Conservation (phyloP, 441 rosid genomes). For the Brassica hybrid region DNA sequence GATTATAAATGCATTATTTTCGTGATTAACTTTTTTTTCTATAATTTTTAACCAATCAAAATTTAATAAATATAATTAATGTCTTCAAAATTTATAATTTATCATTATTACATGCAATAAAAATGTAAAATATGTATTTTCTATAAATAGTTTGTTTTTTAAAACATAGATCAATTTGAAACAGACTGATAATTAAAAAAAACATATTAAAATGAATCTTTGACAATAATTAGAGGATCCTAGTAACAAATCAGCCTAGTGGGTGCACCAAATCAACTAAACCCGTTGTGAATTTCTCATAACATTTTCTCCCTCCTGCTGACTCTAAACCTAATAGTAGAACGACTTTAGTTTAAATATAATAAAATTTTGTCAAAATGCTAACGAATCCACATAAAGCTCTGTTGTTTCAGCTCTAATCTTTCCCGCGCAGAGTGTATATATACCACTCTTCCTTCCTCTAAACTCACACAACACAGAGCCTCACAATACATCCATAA, state of each 20-base stretch:
- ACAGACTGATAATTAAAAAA: neutral
- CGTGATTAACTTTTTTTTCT: no score
- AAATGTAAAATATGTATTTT: no score
- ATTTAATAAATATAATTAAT: no score
- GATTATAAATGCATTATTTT: no score
- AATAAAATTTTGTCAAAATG: constrained; percentile 5
- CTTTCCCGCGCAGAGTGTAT: constrained; percentile 32
- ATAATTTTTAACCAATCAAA: no score
- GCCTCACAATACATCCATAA: constrained; percentile 19
- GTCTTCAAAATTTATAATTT: no score
- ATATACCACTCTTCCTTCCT: constrained; percentile 28
- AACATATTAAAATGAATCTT: constrained; percentile 11
- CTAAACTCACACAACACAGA: constrained; percentile 31
- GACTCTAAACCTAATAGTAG: constrained; percentile 37
- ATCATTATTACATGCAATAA: no score
- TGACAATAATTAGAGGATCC: constrained; percentile 15
- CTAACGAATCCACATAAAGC: constrained; percentile 40
- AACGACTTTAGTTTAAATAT: constrained; percentile 17
- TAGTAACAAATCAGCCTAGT: constrained; percentile 39
- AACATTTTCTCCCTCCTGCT: constrained; percentile 24
- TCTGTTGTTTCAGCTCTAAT: constrained; percentile 20
- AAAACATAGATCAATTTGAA: no score
- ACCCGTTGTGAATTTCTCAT: neutral
- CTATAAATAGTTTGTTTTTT: no score
- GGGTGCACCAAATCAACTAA: constrained; percentile 47